Percentiles rank a stretch among this genome's conserved stretches.
phyloP scores from a whole-genome alignment of 345 rosid genomes.

The Atalantia buxifolia region DNA sequence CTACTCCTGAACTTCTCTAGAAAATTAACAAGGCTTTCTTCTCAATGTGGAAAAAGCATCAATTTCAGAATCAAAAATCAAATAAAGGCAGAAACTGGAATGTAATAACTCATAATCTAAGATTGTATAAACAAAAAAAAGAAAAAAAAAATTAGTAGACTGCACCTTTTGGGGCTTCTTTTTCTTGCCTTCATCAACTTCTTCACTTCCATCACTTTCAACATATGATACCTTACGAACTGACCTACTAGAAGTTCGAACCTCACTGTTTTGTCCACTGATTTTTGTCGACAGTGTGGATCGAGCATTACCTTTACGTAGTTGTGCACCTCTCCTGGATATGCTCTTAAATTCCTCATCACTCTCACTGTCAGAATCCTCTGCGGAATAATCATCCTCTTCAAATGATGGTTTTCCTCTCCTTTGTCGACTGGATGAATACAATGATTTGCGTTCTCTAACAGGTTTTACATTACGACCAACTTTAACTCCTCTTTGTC shows the following conservation, averaged over 20 bases:
- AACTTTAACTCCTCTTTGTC: slow-evolving; percentile 52
- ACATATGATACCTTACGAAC: slow-evolving; percentile 96
- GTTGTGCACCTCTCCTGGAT: slow-evolving; percentile 57
- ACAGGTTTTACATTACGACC: slow-evolving; percentile 43
- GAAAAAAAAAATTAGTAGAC: slow-evolving; percentile 6
- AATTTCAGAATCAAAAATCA: slow-evolving; percentile 1
- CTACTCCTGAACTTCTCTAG: not conserved
- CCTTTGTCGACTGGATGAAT: slow-evolving; percentile 44
- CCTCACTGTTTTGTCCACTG: slow-evolving; percentile 62
- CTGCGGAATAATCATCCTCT: slow-evolving; percentile 66
- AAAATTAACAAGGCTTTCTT: not conserved
- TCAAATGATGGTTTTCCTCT: slow-evolving; percentile 66
- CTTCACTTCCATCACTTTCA: slow-evolving; percentile 99
- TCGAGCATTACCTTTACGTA: slow-evolving; percentile 58
- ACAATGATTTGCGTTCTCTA: slow-evolving; percentile 45
- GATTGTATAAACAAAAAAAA: not conserved
- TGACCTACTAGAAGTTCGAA: slow-evolving; percentile 87
- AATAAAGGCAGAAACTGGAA: not conserved
- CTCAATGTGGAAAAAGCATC: not conserved
- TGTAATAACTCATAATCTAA: not conserved
- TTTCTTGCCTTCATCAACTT: slow-evolving; percentile 75
- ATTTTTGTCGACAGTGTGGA: slow-evolving; percentile 29
- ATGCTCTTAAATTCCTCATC: slow-evolving; percentile 59
- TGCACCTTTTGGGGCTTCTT: slow-evolving; percentile 74
- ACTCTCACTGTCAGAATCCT: slow-evolving; percentile 63